Conservation (phyloP, 495 filamentous ascomycete genomes). For the Podospora anserina region DNA sequence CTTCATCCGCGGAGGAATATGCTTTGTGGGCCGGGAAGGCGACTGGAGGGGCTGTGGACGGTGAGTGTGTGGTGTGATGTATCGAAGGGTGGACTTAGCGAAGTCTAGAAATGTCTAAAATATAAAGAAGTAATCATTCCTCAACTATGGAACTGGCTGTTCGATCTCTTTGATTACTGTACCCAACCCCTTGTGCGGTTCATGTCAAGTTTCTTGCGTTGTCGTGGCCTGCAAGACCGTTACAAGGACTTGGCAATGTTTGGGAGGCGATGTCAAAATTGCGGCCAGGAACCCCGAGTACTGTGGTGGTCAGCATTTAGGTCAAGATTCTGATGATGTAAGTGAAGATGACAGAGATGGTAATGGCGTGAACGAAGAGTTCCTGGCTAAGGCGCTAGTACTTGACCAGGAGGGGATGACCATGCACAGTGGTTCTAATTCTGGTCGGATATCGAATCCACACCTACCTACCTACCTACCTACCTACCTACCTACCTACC, state of each 20-base stretch:
- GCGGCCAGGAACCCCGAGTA: constrained; percentile 3
- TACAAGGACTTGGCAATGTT: neutral
- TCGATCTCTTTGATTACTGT: neutral
- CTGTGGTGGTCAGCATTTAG: constrained; percentile 5
- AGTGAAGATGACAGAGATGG: neutral
- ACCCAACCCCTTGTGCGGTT: neutral
- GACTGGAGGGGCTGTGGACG: neutral
- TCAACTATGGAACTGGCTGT: neutral
- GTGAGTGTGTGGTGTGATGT: neutral
- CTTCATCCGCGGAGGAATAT: neutral
- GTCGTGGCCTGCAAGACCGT: constrained; percentile 5
- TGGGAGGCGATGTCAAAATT: constrained; percentile 7
- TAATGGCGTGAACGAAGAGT: constrained; percentile 1
- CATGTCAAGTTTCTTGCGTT: neutral
- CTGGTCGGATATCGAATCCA: neutral
- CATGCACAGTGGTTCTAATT: too few species aligned
- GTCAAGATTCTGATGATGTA: neutral
- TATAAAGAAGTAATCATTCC: neutral
- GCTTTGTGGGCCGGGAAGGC: neutral
- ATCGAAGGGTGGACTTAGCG: neutral
- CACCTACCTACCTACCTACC: too few species aligned
- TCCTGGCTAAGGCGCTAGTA: neutral
- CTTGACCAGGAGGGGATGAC: too few species aligned
- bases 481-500: too few species aligned
- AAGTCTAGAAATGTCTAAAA: neutral